A percentile compares a stretch with the other conserved stretches of the same genome.
Evolutionary conservation across 768 basidiomycete species (phyloP).

Genomic region (Wakefieldia striispora): DNA sequence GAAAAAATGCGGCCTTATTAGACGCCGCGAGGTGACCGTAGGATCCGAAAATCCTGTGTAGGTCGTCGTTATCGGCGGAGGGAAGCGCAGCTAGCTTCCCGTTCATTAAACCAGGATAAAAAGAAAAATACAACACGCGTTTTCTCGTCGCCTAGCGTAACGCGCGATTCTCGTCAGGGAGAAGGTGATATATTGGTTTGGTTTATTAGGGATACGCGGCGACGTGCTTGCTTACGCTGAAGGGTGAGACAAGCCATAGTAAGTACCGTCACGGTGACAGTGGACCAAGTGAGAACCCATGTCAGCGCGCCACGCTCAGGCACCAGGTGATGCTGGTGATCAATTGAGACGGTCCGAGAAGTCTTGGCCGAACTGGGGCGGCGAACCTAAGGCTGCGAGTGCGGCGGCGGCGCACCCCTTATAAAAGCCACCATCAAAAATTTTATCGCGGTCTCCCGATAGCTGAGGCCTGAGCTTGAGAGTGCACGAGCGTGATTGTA

Average conservation of each 20-base stretch:
- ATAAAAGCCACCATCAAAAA: no score
- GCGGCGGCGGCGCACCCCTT: neutral
- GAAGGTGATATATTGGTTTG: neutral
- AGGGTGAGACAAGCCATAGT: neutral
- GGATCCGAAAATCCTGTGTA: conserved; percentile 3
- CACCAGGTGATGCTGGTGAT: neutral
- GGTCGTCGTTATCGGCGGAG: neutral
- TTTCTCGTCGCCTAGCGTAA: neutral
- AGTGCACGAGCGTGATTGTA: no score
- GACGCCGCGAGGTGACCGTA: neutral
- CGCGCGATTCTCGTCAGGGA: neutral
- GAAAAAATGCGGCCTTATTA: neutral
- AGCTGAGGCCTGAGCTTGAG: no score
- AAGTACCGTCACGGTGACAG: no score
- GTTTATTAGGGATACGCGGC: no score
- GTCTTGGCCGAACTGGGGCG: neutral
- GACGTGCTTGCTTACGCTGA: no score
- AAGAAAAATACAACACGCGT: neutral
- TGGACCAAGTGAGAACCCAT: neutral
- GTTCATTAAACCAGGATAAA: neutral
- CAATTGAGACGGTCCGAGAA: neutral
- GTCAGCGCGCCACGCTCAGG: conserved; percentile 4
- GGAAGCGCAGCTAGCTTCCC: neutral
- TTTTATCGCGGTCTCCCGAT: no score
- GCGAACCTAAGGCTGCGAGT: no score